These are phyloP conservation scores for Alisma plantagoaquatica DNA, from an alignment of 106 monocot species.

Conservation along the genomic window DNA sequence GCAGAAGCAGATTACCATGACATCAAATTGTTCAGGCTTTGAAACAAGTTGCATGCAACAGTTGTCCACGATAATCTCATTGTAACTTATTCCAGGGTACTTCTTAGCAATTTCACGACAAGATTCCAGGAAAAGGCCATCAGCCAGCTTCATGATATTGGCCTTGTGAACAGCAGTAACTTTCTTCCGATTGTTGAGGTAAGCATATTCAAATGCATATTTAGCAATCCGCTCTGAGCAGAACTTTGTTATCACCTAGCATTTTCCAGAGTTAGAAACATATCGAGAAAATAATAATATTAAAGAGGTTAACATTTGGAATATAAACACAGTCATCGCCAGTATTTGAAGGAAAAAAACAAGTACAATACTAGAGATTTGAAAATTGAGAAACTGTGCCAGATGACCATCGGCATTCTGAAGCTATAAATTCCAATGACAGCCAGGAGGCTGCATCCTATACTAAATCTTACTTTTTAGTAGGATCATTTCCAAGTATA, in stretches of 20 bases:
- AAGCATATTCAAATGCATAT: slow-evolving; percentile 67
- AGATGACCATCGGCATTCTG: no score
- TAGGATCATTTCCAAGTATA: no score
- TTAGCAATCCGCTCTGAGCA: slow-evolving; percentile 63
- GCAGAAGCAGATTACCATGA: slow-evolving; percentile 30
- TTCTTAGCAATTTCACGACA: slow-evolving; percentile 52
- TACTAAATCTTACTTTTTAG: no score
- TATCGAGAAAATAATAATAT: no score
- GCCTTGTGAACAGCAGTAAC: slow-evolving; percentile 66
- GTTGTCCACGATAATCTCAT: slow-evolving; percentile 55
- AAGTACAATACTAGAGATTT: neutral
- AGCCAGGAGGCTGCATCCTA: no score
- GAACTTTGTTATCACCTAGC: slow-evolving; percentile 66
- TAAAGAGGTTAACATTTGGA: no score
- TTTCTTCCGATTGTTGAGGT: slow-evolving; percentile 63
- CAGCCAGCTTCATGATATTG: slow-evolving; percentile 67
- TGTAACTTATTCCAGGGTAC: slow-evolving; percentile 49
- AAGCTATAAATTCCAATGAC: no score
- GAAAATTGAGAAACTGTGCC: no score
- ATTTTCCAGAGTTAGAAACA: slow-evolving; percentile 2
- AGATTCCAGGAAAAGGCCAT: slow-evolving; percentile 61
- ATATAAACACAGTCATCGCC: no score
- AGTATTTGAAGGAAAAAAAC: neutral
- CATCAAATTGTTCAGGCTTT: slow-evolving; percentile 66
- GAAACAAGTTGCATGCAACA: slow-evolving; percentile 61